Evolutionary conservation across 306 rosid genomes (phyloP), one percentile per base, ranked within the genome.

Genomic region (Lablab purpureus): DNA sequence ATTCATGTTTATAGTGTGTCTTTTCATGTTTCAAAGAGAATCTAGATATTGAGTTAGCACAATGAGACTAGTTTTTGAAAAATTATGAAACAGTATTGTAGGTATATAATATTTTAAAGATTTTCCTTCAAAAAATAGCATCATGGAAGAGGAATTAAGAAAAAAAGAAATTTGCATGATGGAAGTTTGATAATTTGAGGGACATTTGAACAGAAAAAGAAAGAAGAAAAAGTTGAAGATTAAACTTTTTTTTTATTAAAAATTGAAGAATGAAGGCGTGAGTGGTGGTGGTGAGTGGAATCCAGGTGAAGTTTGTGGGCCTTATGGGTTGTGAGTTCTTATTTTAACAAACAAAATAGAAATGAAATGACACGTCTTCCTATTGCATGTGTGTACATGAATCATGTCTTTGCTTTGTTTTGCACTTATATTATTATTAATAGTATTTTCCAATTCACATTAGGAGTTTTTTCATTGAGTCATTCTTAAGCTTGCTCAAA

Each of bases 281-380:
- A 77, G 79, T 82, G 25, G 85, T 63, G 82, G 70, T 30, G 69
- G 4, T 2, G 47, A 71, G 82, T 82, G 86, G 85, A 52, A 71
- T 63, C 79, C 82, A 62, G 62, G 4, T 70, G 69, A 58, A 73
- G 3, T 41, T 50, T 75, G 40, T 7, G 27, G 40, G 51, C 11
- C 50, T 43, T 4, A 23, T 13, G 56, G 58, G 32, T 47, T 77
- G 50, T 30, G 17, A 67, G 23, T 69, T 78, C 28, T 58, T 23
- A 56, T 69, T 54, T 30, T 56, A 77, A 19, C 30, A 50, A 40
- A 77, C 58, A 5, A 74, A 56, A 30, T 7, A 7, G 43, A 37
- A 37, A 27, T 37, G 34, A 74, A 56, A 58, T 25, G 45, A 58
- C 54, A 19, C 5, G 37, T 64, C 64, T 51, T 63, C 18, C 21